Percentiles rank a stretch among this genome's conserved stretches.
Evolutionary conservation across 371 early-diverging fungal species (phyloP).

Genomic region (Vairimorpha necatrix): DNA sequence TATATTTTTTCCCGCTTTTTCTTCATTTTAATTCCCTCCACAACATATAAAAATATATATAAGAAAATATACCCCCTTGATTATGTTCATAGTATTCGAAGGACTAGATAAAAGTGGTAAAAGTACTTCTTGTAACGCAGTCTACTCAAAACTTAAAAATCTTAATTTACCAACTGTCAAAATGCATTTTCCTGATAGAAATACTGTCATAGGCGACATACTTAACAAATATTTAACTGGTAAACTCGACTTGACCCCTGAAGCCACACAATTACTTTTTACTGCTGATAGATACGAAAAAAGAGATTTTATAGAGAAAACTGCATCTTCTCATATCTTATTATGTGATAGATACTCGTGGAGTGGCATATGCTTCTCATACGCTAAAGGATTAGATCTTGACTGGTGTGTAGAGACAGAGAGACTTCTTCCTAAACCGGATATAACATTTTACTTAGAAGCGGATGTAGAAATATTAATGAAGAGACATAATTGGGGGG

Average conservation of each 20-base stretch:
- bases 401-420: conserved; percentile 83
- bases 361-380: conserved; percentile 84
- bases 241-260: conserved; percentile 70
- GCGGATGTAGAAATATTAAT: conserved; percentile 71
- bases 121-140: conserved; percentile 73
- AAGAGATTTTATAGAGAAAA: conserved; percentile 41
- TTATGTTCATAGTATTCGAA: conserved; percentile 68
- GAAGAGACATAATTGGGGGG: conserved; percentile 78
- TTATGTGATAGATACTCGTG: conserved; percentile 92
- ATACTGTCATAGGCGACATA: conserved; percentile 78
- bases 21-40: background rate
- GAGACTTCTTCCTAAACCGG: conserved; percentile 75
- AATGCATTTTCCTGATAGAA: conserved; percentile 70
- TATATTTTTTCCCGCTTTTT: background rate
- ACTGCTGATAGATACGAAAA: conserved; percentile 83
- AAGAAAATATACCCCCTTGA: background rate
- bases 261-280: conserved; percentile 84
- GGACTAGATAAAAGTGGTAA: conserved; percentile 92
- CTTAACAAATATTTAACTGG: conserved; percentile 77
- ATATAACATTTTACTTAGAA: conserved; percentile 80
- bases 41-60: background rate
- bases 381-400: conserved; percentile 70
- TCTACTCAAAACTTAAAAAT: conserved; percentile 69
- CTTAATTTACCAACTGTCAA: conserved; percentile 62
- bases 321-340: conserved; percentile 63